phyloP scores from a whole-genome alignment of 768 basidiomycete genomes.

The Ramaria sp. region DNA sequence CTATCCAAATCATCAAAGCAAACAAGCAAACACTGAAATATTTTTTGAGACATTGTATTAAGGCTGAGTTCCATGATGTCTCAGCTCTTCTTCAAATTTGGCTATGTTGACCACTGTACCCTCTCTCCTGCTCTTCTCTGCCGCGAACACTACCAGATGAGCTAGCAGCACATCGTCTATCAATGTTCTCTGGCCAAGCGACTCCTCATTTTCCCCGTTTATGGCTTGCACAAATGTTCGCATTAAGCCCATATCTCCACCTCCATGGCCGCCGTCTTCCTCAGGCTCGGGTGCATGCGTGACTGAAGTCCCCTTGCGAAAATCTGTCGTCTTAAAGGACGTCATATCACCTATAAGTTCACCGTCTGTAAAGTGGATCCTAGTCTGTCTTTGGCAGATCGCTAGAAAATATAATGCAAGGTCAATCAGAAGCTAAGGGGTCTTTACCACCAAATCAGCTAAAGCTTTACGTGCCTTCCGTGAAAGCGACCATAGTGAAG shows the following conservation, averaged over 20 bases:
- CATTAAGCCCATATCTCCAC: slow-evolving; percentile 74
- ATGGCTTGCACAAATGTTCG: slow-evolving; percentile 69
- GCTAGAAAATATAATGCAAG: slow-evolving; percentile 19
- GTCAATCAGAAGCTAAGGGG: slow-evolving; percentile 4
- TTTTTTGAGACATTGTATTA: no score
- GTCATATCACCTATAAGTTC: slow-evolving; percentile 74
- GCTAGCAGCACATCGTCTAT: slow-evolving; percentile 61
- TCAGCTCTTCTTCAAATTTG: slow-evolving; percentile 42
- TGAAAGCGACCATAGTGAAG: slow-evolving; percentile 85
- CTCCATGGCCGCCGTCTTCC: slow-evolving; percentile 69
- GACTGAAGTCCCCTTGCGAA: slow-evolving; percentile 30
- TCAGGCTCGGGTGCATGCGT: slow-evolving; percentile 34
- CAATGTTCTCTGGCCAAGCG: slow-evolving; percentile 46
- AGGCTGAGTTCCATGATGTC: no score
- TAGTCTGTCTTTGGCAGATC: slow-evolving; percentile 74
- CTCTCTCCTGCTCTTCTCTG: slow-evolving; percentile 63
- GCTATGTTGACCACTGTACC: slow-evolving; percentile 60
- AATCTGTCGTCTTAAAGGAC: slow-evolving; percentile 64
- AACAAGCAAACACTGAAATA: no score
- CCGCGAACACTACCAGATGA: slow-evolving; percentile 82
- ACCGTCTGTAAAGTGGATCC: slow-evolving; percentile 77
- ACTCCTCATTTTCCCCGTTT: slow-evolving; percentile 44
- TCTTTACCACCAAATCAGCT: no score
- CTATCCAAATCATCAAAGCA: no score
- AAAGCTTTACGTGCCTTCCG: slow-evolving; percentile 22